Evolutionary conservation across 805 yeast species (phyloP), one percentile per base, ranked within the genome.

Genomic region (Candida koratica): DNA sequence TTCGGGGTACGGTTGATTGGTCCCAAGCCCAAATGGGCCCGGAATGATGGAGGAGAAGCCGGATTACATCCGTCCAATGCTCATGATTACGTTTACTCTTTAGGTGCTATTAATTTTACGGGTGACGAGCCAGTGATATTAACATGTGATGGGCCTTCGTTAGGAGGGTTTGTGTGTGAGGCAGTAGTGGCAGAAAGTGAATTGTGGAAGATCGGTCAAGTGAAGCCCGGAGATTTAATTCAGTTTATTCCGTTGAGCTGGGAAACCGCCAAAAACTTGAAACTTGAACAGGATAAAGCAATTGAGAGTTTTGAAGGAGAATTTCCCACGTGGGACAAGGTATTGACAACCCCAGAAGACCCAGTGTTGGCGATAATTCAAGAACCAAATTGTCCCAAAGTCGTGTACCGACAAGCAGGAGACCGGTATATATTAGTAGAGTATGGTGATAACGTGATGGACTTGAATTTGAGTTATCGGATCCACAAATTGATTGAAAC

Each of bases 61-160:
- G 98, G 98, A 39, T 71, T 90, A 54, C 98, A 90, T 67, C 98
- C 98, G 33, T 88, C 97, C n/a, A 90, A 90, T 62, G 89, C 96
- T 28, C 97, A 90, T 57, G 98, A 90, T 66, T 93, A 90, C 55
- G 97, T 90, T 36, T 90, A 90, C 59, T 87, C 97, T 1, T 66
- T 88, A 36, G 97, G 98, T 51, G 97, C 98, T 18, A 82, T 90
- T 59, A 93, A 93, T 63, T 93, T 93, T 59, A 93, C 97, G 23
- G 98, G 98, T 62, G 97, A 93, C 63, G 97, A 90, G 61, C 97
- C 97, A 1, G 98, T 90, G 22, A 88, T 90, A 45, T 72, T 90
- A 59, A 87, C 97, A 2, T 86, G 97, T 56, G 98, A 90, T 64
- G 97, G 97, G 45, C 97, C 98, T 27, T 84, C 96, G 8, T 75